Percentiles rank a stretch among this genome's conserved stretches.
These are phyloP conservation scores for Closterium sp. DNA, from an alignment of 139 green algal species.

Conservation along the genomic window DNA sequence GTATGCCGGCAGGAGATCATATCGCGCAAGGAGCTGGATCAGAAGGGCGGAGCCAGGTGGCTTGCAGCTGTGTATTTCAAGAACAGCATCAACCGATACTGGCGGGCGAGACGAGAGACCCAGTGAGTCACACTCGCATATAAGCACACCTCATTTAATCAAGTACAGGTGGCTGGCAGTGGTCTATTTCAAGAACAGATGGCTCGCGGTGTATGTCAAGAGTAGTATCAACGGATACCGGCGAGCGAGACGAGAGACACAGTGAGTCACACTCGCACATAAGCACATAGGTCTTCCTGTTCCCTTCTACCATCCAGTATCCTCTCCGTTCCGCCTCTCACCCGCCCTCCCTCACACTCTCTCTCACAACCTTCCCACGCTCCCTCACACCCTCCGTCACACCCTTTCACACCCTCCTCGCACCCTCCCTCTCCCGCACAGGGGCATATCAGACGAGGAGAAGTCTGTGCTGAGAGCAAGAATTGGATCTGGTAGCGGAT, in stretches of 20 bases:
- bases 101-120: slow-evolving; percentile 57
- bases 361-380: too few species aligned
- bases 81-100: slow-evolving; percentile 81
- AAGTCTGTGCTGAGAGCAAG: slow-evolving; percentile 71
- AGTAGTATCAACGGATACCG: slow-evolving; percentile 82
- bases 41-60: slow-evolving; percentile 70
- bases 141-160: background rate
- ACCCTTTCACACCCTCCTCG: too few species aligned
- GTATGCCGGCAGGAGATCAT: slow-evolving; percentile 73
- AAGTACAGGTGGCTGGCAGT: slow-evolving; percentile 74
- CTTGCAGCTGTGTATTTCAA: slow-evolving; percentile 87
- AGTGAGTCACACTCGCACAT: background rate
- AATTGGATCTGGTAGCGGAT: slow-evolving; percentile 35
- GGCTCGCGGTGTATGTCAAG: slow-evolving; percentile 88
- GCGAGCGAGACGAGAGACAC: slow-evolving; percentile 51
- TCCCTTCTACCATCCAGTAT: too few species aligned
- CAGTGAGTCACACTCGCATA: slow-evolving; percentile 11
- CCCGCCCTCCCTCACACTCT: too few species aligned
- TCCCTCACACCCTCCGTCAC: too few species aligned
- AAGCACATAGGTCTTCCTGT: too few species aligned
- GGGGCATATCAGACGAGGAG: slow-evolving; percentile 71
- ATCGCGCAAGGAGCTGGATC: slow-evolving; percentile 62
- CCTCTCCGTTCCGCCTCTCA: too few species aligned
- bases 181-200: slow-evolving; percentile 83
- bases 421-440: slow-evolving; percentile 36